A percentile compares a stretch with the other conserved stretches of the same genome.
These are phyloP conservation scores for Abortiporus biennis DNA, from an alignment of 1,284 basidiomycete genomes.

Conservation along the genomic window DNA sequence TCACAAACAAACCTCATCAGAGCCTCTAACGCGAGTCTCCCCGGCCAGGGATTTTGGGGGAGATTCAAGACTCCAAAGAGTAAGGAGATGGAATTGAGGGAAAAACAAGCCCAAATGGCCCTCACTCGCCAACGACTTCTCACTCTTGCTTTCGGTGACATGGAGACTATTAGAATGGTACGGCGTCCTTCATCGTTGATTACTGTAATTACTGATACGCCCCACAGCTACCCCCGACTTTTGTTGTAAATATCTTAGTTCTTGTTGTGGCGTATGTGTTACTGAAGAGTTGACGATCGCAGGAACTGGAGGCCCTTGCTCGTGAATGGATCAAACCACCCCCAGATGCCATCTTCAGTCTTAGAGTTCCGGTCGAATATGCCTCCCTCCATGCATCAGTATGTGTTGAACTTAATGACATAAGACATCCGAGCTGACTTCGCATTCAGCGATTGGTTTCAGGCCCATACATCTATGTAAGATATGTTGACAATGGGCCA, in stretches of 20 bases:
- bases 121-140: conserved; percentile 65
- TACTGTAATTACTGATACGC: conserved; percentile 9
- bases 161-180: conserved; percentile 77
- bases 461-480: conserved; percentile 73
- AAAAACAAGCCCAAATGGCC: conserved; percentile 46
- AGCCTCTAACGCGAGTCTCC: conserved; percentile 55
- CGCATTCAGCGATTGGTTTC: conserved; percentile 58
- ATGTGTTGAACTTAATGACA: conserved; percentile 20
- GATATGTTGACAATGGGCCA: conserved; percentile 16
- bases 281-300: conserved; percentile 3
- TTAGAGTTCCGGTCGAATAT: conserved; percentile 77
- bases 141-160: conserved; percentile 74
- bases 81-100: conserved; percentile 52
- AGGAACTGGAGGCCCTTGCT: conserved; percentile 76
- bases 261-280: background rate
- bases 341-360: conserved; percentile 61
- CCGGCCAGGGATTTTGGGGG: conserved; percentile 57
- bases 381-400: conserved; percentile 77
- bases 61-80: conserved; percentile 50
- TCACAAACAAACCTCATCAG: conserved; percentile 36
- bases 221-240: conserved; percentile 54
- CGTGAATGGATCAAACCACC: conserved; percentile 80
- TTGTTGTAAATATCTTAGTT: conserved; percentile 39
- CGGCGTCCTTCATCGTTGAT: conserved; percentile 16
- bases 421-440: conserved; percentile 13